Percentiles rank a stretch among this genome's conserved stretches.
These are phyloP conservation scores for Wickerhamomyces xylosicus DNA, from an alignment of 805 yeast species.

Conservation along the genomic window DNA sequence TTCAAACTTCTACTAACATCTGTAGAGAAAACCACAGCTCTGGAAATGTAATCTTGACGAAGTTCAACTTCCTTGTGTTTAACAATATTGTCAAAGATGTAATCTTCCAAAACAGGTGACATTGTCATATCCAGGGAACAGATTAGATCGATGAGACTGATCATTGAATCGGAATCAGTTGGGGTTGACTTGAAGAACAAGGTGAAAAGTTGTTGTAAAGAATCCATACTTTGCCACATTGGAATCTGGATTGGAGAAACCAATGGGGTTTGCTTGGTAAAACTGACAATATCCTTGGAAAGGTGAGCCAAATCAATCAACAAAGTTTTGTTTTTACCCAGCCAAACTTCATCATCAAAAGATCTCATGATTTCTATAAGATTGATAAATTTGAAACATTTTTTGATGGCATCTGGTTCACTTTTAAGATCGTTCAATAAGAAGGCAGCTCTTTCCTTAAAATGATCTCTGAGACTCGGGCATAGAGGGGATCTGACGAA, in stretches of 20 bases:
- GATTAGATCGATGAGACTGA: slow-evolving; percentile 32
- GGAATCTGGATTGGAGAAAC: slow-evolving; percentile 59
- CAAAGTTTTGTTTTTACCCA: slow-evolving; percentile 36
- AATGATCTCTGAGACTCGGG: slow-evolving; percentile 41
- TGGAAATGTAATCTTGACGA: slow-evolving; percentile 41
- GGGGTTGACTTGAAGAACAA: slow-evolving; percentile 23
- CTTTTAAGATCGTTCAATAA: slow-evolving; percentile 37
- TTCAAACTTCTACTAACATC: slow-evolving; percentile 31
- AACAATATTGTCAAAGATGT: slow-evolving; percentile 46
- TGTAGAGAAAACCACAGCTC: slow-evolving; percentile 39
- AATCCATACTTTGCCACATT: slow-evolving; percentile 56
- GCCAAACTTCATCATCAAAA: slow-evolving; percentile 50
- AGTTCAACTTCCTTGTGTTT: slow-evolving; percentile 32
- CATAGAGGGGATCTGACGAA: slow-evolving; percentile 49
- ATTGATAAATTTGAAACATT: slow-evolving; percentile 61
- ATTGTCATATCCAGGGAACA: slow-evolving; percentile 35
- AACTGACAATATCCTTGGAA: slow-evolving; percentile 31
- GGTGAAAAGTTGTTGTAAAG: slow-evolving; percentile 43
- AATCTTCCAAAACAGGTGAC: slow-evolving; percentile 41
- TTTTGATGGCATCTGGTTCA: slow-evolving; percentile 41
- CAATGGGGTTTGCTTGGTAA: slow-evolving; percentile 31
- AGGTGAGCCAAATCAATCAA: slow-evolving; percentile 32
- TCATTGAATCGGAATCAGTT: slow-evolving; percentile 26
- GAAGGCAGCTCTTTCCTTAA: slow-evolving; percentile 39
- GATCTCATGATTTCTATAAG: slow-evolving; percentile 55